Base-by-base conservation (phyloP, 257 asterid genomes). In the Lithospermum erythrorhizon region DNA sequence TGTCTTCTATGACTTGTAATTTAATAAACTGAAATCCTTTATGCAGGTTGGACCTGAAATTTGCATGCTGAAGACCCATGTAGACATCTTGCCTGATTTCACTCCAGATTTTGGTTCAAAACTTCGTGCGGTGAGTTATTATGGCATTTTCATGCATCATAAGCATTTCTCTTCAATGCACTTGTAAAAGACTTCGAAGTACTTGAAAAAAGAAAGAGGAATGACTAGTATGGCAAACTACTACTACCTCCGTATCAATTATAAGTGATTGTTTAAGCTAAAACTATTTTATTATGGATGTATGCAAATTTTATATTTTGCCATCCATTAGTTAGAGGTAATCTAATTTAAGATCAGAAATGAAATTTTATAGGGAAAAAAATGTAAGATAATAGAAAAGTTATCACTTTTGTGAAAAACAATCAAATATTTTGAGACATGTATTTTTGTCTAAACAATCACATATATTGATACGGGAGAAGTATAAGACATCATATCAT, bases 1-100 rank as follows among this genome's bases (percentile, higher is more conserved):
- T 27, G 32, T 27, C 32, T 0, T 27, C 32, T 27, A 27, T 5
- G 32, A 27, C 32, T 13, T 23, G 35, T 0, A n/a, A 4, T 55
- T 55, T 29, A 21, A 32, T 30, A 23, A 22, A 11, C 17, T 25
- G 32, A 22, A n/a, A n/a, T 53, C 20, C 16, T 29, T 45, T 56
- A 59, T 83, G 82, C 85, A 93, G 99, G 96, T 93, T 70, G 99
- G 99, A 70, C 96, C 89, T 27, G 99, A 93, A 81, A 86, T 93
- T 73, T 93, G 97, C 80, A 73, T 93, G 95, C 75, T 93, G 59
- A 93, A 93, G 81, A 93, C 99, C 68, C 99, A 89, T 66, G 97
- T 93, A 65, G 97, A 93, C 70, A 89, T 89, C 71, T 83, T 93
- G 29, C 95, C 98, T 54, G 98, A 93, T 76, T 93, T 93, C 75